phyloP scores from a whole-genome alignment of 1,284 basidiomycete species.

The Ganoderma sinense region DNA sequence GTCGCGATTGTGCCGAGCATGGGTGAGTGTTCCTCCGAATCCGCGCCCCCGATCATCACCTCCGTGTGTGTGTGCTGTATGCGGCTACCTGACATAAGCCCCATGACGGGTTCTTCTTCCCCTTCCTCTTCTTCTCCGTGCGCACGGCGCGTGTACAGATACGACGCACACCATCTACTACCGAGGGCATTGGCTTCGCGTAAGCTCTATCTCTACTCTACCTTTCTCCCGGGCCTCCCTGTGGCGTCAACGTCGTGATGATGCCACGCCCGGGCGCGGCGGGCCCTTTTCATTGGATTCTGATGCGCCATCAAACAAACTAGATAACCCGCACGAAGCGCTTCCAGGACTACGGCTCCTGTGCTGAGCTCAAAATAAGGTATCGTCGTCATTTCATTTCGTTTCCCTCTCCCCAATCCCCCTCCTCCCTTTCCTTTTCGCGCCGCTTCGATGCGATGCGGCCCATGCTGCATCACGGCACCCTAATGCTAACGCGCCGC shows the following conservation, averaged over 20 bases:
- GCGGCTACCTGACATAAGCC: conserved; percentile 34
- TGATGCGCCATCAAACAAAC: conserved; percentile 31
- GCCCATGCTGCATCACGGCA: conserved; percentile 11
- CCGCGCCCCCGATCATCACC: conserved; percentile 5
- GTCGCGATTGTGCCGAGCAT: conserved; percentile 43
- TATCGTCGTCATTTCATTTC: conserved; percentile 35
- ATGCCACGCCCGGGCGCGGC: neutral
- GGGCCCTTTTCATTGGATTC: conserved; percentile 24
- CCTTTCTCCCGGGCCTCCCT: conserved; percentile 10
- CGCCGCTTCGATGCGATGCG: neutral
- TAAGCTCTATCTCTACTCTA: conserved; percentile 39
- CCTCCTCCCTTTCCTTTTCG: too few species aligned
- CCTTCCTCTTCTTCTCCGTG: neutral
- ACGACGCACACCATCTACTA: conserved; percentile 89
- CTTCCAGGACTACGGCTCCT: conserved; percentile 75
- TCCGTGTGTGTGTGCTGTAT: conserved; percentile 5
- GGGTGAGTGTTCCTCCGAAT: conserved; percentile 31
- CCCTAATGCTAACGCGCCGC: conserved; percentile 9
- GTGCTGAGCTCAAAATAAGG: conserved; percentile 81
- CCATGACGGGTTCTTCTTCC: conserved; percentile 10
- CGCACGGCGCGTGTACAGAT: conserved; percentile 50
- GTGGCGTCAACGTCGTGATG: conserved; percentile 27
- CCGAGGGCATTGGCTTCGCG: conserved; percentile 84
- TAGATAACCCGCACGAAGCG: conserved; percentile 83
- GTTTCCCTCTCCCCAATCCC: neutral